phyloP scores from a whole-genome alignment of 2,329 filamentous ascomycete species.

The Hortaea werneckii region DNA sequence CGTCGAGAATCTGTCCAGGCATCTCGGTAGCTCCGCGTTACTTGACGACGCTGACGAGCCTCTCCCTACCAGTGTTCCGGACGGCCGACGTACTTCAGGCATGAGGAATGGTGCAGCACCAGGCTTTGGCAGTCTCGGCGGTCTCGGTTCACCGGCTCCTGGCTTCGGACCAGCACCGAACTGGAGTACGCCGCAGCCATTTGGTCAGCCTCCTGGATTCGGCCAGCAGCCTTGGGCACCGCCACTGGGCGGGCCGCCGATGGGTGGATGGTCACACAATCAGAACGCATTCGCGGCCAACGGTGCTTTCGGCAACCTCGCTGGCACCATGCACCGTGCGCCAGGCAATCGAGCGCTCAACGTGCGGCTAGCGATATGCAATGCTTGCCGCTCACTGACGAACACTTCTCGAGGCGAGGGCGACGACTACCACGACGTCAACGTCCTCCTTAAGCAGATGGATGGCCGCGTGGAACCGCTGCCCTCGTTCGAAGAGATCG shows the following conservation, averaged over 20 bases:
- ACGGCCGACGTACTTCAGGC: conserved; percentile 27
- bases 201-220: conserved; percentile 27
- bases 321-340: conserved; percentile 38
- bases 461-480: conserved; percentile 51
- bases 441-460: conserved; percentile 53
- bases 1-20: conserved; percentile 42
- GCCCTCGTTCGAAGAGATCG: conserved; percentile 57
- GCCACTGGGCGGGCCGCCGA: conserved; percentile 24
- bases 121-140: conserved; percentile 12
- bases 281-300: conserved; percentile 33
- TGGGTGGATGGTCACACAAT: conserved; percentile 23
- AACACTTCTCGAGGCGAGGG: conserved; percentile 32
- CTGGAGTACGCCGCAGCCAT: conserved; percentile 36
- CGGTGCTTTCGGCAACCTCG: conserved; percentile 41
- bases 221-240: conserved; percentile 31
- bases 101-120: conserved; percentile 20
- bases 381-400: conserved; percentile 60
- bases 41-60: conserved; percentile 60
- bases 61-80: conserved; percentile 37
- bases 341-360: conserved; percentile 47
- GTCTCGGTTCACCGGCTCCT: conserved; percentile 5
- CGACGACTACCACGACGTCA: conserved; percentile 61
- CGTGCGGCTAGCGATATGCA: conserved; percentile 64
- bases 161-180: conserved; percentile 20
- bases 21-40: conserved; percentile 83